phyloP scores from a whole-genome alignment of 768 basidiomycete genomes.

The Leccinum sublutescens region DNA sequence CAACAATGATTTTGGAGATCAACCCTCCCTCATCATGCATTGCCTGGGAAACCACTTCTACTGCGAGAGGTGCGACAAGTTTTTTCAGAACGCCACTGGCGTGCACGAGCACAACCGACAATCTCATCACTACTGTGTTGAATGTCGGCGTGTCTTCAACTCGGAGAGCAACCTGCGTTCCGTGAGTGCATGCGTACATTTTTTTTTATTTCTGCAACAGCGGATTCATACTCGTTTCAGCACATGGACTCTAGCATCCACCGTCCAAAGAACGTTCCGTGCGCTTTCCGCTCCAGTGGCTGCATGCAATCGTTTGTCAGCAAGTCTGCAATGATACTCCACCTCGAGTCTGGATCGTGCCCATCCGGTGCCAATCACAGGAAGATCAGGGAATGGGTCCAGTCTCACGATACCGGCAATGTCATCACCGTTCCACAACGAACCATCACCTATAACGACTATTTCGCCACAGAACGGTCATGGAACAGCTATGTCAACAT shows the following conservation, averaged over 20 bases:
- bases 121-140: conserved; percentile 41
- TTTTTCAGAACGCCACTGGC: conserved; percentile 40
- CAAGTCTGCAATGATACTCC: conserved; percentile 53
- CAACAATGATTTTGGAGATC: conserved; percentile 39
- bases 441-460: conserved; percentile 38
- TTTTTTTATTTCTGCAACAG: not conserved
- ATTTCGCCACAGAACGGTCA: conserved; percentile 37
- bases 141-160: conserved; percentile 45
- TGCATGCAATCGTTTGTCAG: conserved; percentile 52
- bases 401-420: conserved; percentile 35
- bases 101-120: conserved; percentile 51
- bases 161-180: conserved; percentile 17
- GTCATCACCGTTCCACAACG: conserved; percentile 56
- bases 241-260: conserved; percentile 59
- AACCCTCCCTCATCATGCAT: conserved; percentile 40
- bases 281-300: conserved; percentile 34
- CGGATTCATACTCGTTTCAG: conserved; percentile 16
- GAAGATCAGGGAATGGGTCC: conserved; percentile 37
- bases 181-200: conserved; percentile 5
- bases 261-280: conserved; percentile 35
- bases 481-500: conserved; percentile 34
- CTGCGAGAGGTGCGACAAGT: conserved; percentile 41
- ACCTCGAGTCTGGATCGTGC: conserved; percentile 63
- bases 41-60: conserved; percentile 39
- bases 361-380: conserved; percentile 45